Base-by-base conservation (phyloP, 306 rosid species). In the Albizia julibrissin region DNA sequence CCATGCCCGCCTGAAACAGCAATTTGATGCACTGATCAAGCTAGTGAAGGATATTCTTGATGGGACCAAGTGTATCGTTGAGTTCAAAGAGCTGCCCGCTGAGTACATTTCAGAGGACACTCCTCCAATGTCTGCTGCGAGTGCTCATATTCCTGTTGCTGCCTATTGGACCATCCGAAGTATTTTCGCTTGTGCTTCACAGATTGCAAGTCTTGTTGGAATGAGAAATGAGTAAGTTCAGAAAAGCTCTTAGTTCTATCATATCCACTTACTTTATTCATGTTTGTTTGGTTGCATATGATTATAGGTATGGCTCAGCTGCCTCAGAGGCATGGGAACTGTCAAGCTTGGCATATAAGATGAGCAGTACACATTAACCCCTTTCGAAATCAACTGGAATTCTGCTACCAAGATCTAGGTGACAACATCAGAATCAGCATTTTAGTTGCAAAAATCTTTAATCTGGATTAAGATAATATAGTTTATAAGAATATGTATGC, bases 281-380 rank as follows among this genome's bases (percentile, higher is more conserved):
- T 34, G 7, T 34, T 34, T 34, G 39, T 34, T 34, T 34, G 7
- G 7, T 34, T 7, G 5, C 5, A 34, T 34, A 5, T 34, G 39
- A 34, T 81, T 72, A 50, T 75, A 91, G 92, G 83, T 64, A 62
- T 50, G 24, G 61, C 49, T 72, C 87, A 76, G 79, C 88, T 43
- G 71, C 86, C 76, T 9, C 88, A 5, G 92, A 89, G 67, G 79
- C 80, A 9, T 85, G 88, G 89, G 94, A 91, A 85, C 37, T 89
- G 10, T 81, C 89, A n/a, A 86, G 88, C 85, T 80, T 86, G 88
- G 87, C 90, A 58, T 86, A 87, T 64, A 91, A 89, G 87, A 81
- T 87, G 74, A 83, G 18, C 73, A 83, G 72, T 69, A 86, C 87
- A 66, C 26, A 58, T 22, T 87, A 83, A 16, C 91, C 84, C 72